phyloP scores from a whole-genome alignment of 169 alveolate genomes.

The Plasmodium sp. region DNA sequence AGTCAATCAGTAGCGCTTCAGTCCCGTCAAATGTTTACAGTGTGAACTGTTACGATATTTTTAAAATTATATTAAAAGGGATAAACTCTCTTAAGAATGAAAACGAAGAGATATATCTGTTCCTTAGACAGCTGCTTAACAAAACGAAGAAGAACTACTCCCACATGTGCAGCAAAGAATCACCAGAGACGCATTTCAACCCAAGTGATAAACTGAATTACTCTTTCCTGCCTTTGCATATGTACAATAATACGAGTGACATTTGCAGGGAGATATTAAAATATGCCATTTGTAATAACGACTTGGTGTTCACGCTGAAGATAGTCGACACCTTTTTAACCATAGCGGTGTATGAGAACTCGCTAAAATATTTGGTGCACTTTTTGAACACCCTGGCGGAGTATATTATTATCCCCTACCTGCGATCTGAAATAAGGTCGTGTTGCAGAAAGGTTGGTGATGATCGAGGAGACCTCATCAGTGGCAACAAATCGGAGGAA shows the following conservation, averaged over 20 bases:
- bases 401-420: constrained; percentile 71
- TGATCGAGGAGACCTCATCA: neutral
- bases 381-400: constrained; percentile 64
- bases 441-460: neutral
- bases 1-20: neutral
- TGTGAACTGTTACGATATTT: constrained; percentile 36
- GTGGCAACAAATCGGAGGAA: neutral
- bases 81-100: constrained; percentile 46
- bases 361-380: constrained; percentile 52
- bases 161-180: constrained; percentile 3
- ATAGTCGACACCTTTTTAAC: constrained; percentile 59
- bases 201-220: constrained; percentile 1
- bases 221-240: constrained; percentile 31
- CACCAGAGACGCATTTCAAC: neutral
- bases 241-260: constrained; percentile 36
- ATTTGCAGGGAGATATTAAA: constrained; percentile 65
- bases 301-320: constrained; percentile 46
- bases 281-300: constrained; percentile 55
- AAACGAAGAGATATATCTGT: constrained; percentile 54
- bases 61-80: constrained; percentile 69
- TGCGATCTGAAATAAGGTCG: constrained; percentile 42
- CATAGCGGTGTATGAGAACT: constrained; percentile 60
- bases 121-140: constrained; percentile 42
- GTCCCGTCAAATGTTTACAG: constrained; percentile 12
- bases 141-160: constrained; percentile 21